Evolutionary conservation across 352 stramenopile genomes (phyloP), one percentile per base, ranked within the genome.

Genomic region (Globisporangium spinosum): DNA sequence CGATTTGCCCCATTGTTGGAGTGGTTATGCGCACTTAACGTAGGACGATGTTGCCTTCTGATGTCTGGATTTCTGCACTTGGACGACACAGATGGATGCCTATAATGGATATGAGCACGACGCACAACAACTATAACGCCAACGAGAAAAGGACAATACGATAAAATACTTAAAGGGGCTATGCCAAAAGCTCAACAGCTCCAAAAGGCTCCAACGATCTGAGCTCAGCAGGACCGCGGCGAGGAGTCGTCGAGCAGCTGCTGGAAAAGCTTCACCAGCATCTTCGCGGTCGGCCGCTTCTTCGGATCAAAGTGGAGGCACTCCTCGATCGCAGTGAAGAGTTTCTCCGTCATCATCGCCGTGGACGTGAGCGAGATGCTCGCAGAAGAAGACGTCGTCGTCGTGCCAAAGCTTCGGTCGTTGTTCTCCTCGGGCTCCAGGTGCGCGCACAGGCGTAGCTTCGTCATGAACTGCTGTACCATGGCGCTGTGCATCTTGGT

Each of bases 291-390:
- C 23, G 79, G 82, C 0, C 85, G 75, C 53, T 80, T 79, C 60
- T 77, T 83, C 6, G 83, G 77, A 38, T 89, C 77, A 29, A 76
- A 80, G 38, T 89, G 77, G 22, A 93, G 67, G 58, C 83, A 93
- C 23, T 84, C 79, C 45, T 82, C 68, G 51, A 91, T 83, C 6
- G 76, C 63, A 5, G 68, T 62, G 25, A 83, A 74, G 6, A 90
- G 57, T 58, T 81, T 85, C 56, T 83, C 79, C 1, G 81, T 75
- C 23, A 81, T 61, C 45, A 79, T 68, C 15, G 71, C 71, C 7
- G 77, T 75, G 0, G 75, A 78, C 1, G 69, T 69, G 29, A 76
- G 63, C 55, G 72, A 76, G 27, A 79, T 13, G 25, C 70, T 77
- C 34, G 64, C 71, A 9, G 76, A 82, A 3, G 77, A 82, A 15